A percentile compares a stretch with the other conserved stretches of the same genome.
phyloP scores from a whole-genome alignment of 2,329 filamentous ascomycete genomes.

The Ceratocystis harringtonii region DNA sequence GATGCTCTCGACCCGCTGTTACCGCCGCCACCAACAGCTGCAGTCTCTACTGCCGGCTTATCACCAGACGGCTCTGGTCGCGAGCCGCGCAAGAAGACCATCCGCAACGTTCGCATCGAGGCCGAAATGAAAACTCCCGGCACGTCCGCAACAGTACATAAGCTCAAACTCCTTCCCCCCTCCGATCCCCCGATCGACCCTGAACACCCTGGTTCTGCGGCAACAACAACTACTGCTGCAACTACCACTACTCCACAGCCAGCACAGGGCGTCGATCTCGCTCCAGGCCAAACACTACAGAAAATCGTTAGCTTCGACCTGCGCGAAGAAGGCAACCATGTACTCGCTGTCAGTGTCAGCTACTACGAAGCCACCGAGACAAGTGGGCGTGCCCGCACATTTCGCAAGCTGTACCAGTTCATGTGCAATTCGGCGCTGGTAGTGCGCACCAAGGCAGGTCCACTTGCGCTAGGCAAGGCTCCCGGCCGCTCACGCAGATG shows the following conservation, averaged over 20 bases:
- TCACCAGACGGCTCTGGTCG: conserved; percentile 15
- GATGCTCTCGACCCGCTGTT: conserved; percentile 34
- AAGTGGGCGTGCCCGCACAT: conserved; percentile 61
- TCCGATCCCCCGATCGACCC: conserved; percentile 12
- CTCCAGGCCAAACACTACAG: conserved; percentile 56
- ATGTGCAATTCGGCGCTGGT: conserved; percentile 80
- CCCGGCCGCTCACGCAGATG: conserved; percentile 34
- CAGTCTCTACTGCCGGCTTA: neutral
- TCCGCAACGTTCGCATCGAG: conserved; percentile 66
- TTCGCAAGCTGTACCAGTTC: conserved; percentile 93
- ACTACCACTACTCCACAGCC: conserved; percentile 41
- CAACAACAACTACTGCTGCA: conserved; percentile 19
- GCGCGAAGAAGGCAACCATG: conserved; percentile 87
- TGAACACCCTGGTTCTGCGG: conserved; percentile 17
- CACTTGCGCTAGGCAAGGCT: conserved; percentile 29
- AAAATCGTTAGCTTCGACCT: conserved; percentile 73
- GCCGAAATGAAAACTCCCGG: conserved; percentile 90
- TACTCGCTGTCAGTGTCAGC: conserved; percentile 81
- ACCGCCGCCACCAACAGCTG: conserved; percentile 14
- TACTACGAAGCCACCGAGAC: conserved; percentile 77
- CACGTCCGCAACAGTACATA: conserved; percentile 38
- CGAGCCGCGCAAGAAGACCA: conserved; percentile 29
- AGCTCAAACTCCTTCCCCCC: conserved; percentile 43
- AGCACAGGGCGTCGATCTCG: conserved; percentile 34
- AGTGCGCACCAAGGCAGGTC: conserved; percentile 76